Percentiles rank a stretch among this genome's conserved stretches.
These are phyloP conservation scores for Teratosphaeria nubilosa DNA, from an alignment of 2,329 filamentous ascomycete species.

Conservation along the genomic window DNA sequence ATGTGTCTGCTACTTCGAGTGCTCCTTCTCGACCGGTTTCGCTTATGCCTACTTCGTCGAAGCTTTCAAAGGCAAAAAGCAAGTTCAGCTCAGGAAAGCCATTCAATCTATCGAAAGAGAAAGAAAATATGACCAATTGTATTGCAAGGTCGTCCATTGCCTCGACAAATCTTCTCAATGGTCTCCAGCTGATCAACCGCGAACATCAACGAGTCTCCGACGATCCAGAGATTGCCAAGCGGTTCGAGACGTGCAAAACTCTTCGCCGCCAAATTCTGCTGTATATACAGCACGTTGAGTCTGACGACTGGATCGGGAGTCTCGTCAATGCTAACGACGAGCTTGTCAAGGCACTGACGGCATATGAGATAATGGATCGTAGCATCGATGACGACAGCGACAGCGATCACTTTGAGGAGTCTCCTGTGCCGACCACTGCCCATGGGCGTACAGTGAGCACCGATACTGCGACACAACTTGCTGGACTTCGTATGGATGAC, in stretches of 20 bases:
- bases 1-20: not conserved
- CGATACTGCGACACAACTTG: slow-evolving; percentile 33
- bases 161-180: slow-evolving; percentile 81
- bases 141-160: slow-evolving; percentile 85
- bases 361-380: slow-evolving; percentile 85
- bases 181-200: slow-evolving; percentile 80
- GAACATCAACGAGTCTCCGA: slow-evolving; percentile 82
- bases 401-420: slow-evolving; percentile 47
- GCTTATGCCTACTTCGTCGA: slow-evolving; percentile 22
- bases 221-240: slow-evolving; percentile 61
- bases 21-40: slow-evolving; percentile 17
- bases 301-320: slow-evolving; percentile 82
- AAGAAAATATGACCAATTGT: slow-evolving; percentile 73
- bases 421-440: slow-evolving; percentile 5
- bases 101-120: slow-evolving; percentile 82
- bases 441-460: slow-evolving; percentile 4
- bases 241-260: slow-evolving; percentile 79
- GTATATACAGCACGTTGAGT: slow-evolving; percentile 86
- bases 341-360: slow-evolving; percentile 85
- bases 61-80: slow-evolving; percentile 26
- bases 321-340: slow-evolving; percentile 92
- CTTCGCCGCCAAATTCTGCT: slow-evolving; percentile 75
- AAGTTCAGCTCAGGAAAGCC: slow-evolving; percentile 44
- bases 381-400: slow-evolving; percentile 66
- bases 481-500: slow-evolving; percentile 32